Evolutionary conservation across 352 stramenopile species (phyloP).

Genomic region (Pythium chondricola): DNA sequence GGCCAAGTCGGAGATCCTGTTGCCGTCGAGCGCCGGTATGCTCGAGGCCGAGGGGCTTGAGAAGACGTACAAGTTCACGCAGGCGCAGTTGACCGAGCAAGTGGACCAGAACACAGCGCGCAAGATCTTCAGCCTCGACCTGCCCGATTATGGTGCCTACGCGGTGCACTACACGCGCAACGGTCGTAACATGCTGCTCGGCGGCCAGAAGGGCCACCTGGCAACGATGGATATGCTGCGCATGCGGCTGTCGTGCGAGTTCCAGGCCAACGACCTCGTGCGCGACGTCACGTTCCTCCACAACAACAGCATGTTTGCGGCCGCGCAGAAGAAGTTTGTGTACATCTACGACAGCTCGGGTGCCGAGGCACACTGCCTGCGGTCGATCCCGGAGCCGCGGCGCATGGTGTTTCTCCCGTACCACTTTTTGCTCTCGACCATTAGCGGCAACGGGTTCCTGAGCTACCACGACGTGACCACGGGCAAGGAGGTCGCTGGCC

Average conservation of each 20-base stretch:
- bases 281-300: constrained; percentile 96
- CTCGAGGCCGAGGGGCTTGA: constrained; percentile 96
- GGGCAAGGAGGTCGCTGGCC: constrained; percentile 87
- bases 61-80: constrained; percentile 94
- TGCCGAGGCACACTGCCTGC: constrained; percentile 95
- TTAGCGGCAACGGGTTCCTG: constrained; percentile 87
- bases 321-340: constrained; percentile 96
- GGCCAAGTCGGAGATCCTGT: constrained; percentile 88
- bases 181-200: constrained; percentile 92
- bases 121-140: constrained; percentile 94
- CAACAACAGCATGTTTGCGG: constrained; percentile 96
- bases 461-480: constrained; percentile 97
- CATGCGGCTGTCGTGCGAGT: constrained; percentile 90
- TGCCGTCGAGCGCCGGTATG: constrained; percentile 77
- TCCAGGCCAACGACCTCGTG: constrained; percentile 92
- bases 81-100: constrained; percentile 79
- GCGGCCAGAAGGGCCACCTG: constrained; percentile 93
- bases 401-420: constrained; percentile 97
- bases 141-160: constrained; percentile 93
- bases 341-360: constrained; percentile 97
- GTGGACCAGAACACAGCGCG: constrained; percentile 92
- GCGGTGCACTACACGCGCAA: constrained; percentile 93
- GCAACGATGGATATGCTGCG: constrained; percentile 92
- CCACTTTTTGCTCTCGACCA: constrained; percentile 97
- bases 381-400: constrained; percentile 88